These are phyloP conservation scores for Salix koriyanagi DNA, from an alignment of 345 rosid genomes.

Conservation along the genomic window DNA sequence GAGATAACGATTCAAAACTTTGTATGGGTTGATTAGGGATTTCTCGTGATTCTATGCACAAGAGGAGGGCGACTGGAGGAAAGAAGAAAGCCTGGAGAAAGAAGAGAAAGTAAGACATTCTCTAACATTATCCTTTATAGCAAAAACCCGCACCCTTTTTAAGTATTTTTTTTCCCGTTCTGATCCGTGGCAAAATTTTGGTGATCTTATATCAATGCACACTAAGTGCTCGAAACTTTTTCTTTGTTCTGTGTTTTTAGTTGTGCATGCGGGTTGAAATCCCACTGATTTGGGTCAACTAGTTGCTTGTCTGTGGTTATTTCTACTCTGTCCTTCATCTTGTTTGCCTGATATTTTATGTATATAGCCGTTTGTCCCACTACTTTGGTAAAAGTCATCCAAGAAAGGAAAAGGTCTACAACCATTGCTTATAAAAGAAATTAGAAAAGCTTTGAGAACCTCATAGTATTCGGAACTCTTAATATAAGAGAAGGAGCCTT, in stretches of 20 bases:
- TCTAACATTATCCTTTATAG: not conserved
- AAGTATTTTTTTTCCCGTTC: not conserved
- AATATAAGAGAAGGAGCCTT: too few species aligned
- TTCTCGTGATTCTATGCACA: constrained; percentile 88
- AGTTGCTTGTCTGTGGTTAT: not conserved
- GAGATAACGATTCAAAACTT: not conserved
- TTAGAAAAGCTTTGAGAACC: too few species aligned
- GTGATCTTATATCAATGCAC: not conserved
- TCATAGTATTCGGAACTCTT: too few species aligned
- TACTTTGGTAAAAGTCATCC: not conserved
- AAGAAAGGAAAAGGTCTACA: not conserved
- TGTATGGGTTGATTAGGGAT: constrained; percentile 44
- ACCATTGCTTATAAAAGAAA: too few species aligned
- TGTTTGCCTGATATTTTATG: not conserved
- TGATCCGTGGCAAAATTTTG: not conserved
- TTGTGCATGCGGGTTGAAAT: not conserved
- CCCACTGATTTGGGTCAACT: not conserved
- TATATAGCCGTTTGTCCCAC: not conserved
- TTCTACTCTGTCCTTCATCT: not conserved
- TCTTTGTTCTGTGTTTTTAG: not conserved
- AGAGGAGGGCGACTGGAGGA: constrained; percentile 93
- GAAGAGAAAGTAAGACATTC: constrained; percentile 64
- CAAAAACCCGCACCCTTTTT: not conserved
- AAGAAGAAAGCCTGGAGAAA: constrained; percentile 91
- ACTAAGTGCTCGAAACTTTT: not conserved